Base-by-base conservation (phyloP, 192 early-diverging fungal genomes). In the Backusella macrospora region DNA sequence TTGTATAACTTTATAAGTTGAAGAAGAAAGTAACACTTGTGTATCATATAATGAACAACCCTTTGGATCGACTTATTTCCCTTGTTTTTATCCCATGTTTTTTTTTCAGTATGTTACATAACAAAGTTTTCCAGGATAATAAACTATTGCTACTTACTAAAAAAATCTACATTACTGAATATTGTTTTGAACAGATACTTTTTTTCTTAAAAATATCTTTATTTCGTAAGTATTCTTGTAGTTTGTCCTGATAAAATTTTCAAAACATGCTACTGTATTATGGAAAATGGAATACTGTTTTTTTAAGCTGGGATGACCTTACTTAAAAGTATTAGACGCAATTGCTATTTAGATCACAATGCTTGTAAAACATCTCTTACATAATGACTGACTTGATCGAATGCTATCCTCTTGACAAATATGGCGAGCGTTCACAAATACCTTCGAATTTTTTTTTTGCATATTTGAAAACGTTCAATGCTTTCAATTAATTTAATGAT, bases 21-120 rank as follows among this genome's bases (percentile, higher is more conserved):
- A 52, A 52, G 49, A 23, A 52, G 49, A 52, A 52, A 52, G 49
- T 52, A 18, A 18, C 49, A 52, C 49, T n/a, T 52, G 49, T 52
- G 49, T 21, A 52, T 18, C 49, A 3, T 21, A 52, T 16, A 52
- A 3, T 10, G 21, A 52, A 52, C 6, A 52, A 15, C n/a, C n/a
- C n/a, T 52, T 52, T 16, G 49, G 18, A 52, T 52, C 8, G 21
- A 52, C 9, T 52, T 23, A 21, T 52, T 18, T 21, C 49, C 2
- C 49, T 52, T 52, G 10, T 16, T 18, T 52, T 52, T 21, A 18
- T 9, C 9, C n/a, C 21, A 18, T n/a, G 21, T 23, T 52, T 52
- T n/a, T n/a, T n/a, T 34, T 34, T 2, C 0, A 34, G 2, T 34
- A 18, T 6, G 49, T 52, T 21, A 52, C 49, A 52, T 52, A 52